Base-by-base conservation (phyloP, 1,284 basidiomycete species). In the Tylopilus sp. region DNA sequence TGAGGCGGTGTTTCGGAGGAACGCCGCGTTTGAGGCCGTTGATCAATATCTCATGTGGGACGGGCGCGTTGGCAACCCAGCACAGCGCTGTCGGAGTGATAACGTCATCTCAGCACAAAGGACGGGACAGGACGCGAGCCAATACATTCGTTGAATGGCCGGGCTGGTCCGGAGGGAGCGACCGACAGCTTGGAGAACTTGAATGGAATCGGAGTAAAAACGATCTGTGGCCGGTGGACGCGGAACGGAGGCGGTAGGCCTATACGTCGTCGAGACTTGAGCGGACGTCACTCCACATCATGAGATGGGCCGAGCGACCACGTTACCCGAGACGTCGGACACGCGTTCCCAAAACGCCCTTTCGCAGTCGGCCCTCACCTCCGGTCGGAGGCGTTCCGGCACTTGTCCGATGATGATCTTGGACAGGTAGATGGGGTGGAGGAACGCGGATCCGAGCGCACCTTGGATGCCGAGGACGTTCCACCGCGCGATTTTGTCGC, bases 401-500 rank as follows among this genome's bases (percentile, higher is more conserved):
- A 92, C 83, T 30, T 86, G 88, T 0, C 89, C 90, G 2, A 97
- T 73, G 35, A 92, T 70, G 28, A 96, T 68, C 19, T 65, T 64
- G 42, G 71, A 67, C 12, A 94, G 67, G 59, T 89, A 89, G 3
- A 94, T 48, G 0, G 88, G 86, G 2, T 65, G 54, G 15, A 91
- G 66, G 21, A 88, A 64, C 1, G 60, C 64, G 0, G 82, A 77
- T 2, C 79, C 76, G 38, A 95, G 68, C 0, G 86, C 85, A 3
- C 93, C 93, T 63, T 94, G 92, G n/a, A 94, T 72, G 0, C 93
- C 93, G 2, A 92, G 68, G 0, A 86, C 79, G 53, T 74, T 79
- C 90, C 91, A 97, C 1, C 76, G 68, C 0, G 90, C 89, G 37
- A 97, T 85, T 69, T 97, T 97, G 68, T 97, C 93, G 56, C 87